phyloP scores from a whole-genome alignment of 2,329 filamentous ascomycete species.

The Claviceps purpurea region DNA sequence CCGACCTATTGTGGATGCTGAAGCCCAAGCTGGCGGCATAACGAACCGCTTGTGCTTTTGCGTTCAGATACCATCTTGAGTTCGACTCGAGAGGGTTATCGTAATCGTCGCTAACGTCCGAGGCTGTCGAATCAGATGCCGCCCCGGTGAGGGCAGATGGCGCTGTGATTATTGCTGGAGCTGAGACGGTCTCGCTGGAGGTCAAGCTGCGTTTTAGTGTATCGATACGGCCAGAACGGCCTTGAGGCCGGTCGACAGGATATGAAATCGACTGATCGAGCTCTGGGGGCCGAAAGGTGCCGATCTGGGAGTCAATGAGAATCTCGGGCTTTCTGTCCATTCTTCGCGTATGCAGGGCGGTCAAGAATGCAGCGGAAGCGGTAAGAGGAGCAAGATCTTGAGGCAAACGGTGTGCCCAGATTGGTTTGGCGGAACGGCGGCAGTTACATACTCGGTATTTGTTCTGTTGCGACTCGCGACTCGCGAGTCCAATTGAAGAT shows the following conservation, averaged over 20 bases:
- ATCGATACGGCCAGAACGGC: constrained; percentile 5
- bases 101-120: constrained; percentile 23
- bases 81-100: constrained; percentile 30
- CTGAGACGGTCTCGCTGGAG: background rate
- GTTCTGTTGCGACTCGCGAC: too few species aligned
- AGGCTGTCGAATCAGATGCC: constrained; percentile 17
- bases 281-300: background rate
- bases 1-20: constrained; percentile 27
- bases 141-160: constrained; percentile 12
- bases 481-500: too few species aligned
- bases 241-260: background rate
- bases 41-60: constrained; percentile 29
- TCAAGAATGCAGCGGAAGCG: background rate
- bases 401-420: too few species aligned
- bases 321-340: background rate
- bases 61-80: constrained; percentile 29
- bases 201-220: constrained; percentile 6
- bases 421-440: too few species aligned
- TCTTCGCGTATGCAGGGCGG: background rate
- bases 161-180: constrained; percentile 1
- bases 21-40: constrained; percentile 31
- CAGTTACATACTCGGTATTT: too few species aligned
- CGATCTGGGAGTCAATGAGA: background rate
- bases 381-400: too few species aligned
- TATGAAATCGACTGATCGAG: background rate